Evolutionary conservation across 257 asterid species (phyloP), one percentile per base, ranked within the genome.

Genomic region (Capsicum baccatum): DNA sequence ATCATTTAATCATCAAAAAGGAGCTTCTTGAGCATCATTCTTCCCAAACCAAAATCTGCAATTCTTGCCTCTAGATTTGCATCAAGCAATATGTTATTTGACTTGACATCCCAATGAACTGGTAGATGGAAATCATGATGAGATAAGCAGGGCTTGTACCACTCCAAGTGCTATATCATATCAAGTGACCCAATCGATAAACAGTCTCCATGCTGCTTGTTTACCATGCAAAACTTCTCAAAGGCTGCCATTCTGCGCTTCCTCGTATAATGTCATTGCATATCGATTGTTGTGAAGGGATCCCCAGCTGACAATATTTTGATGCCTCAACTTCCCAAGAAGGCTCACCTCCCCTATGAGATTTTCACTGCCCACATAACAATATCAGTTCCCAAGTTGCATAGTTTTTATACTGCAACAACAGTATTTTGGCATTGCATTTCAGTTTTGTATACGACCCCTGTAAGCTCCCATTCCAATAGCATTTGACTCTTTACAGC

Each of bases 371-470:
- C 88, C 87, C 67, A 90, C 87, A 85, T 86, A 79, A 90, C 97
- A 19, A 90, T 85, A 81, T 94, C 92, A 44, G 60, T 84, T 82
- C 84, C 89, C 15, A 92, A 85, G 83, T 92, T 88, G 96, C 97
- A 90, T n/a, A 94, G 89, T 58, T 94, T 94, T 88, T 94, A 92
- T 10, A 94, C 97, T 0, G 98, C 98, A 16, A 93, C 92, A 7
- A 86, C 84, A 8, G 88, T 86, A 44, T 86, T 90, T 8, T 86
- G 83, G 79, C 92, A 63, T 54, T 50, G 93, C 84, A 92, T 90
- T 47, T 90, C 94, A 3, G 97, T 96, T 85, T 87, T 93, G 87
- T 94, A 94, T 2, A 94, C 98, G 0, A 89, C 87, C 57, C 98
- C 97, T 0, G 95, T 88, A 6, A 39, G 92, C 94, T 21, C 98